Evolutionary conservation across 1,139 yeast species (phyloP).

Genomic region (Suhomyces wounanorum): DNA sequence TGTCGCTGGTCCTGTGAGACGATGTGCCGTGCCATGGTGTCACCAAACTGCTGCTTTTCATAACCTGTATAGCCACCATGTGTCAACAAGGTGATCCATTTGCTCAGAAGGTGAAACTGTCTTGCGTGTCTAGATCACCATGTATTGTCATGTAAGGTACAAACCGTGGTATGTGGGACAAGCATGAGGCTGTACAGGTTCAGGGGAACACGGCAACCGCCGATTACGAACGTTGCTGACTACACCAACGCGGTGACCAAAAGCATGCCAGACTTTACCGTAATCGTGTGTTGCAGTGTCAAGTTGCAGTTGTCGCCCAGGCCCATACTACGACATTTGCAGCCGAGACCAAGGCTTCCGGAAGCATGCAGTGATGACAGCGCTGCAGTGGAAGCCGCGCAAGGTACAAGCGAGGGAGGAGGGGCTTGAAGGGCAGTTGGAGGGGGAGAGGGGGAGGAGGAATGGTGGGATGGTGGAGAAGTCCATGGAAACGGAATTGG

Average conservation of each 20-base stretch:
- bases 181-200: conserved; percentile 7
- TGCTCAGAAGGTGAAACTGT: conserved; percentile 5
- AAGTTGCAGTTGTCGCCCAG: background rate
- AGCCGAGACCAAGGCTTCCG: background rate
- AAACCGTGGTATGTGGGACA: conserved; percentile 1
- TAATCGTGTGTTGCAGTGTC: background rate
- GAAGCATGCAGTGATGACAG: background rate
- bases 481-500: too few species aligned
- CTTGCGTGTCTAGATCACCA: conserved; percentile 7
- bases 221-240: conserved; percentile 8
- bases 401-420: too few species aligned
- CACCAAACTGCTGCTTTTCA: background rate
- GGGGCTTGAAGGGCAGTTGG: too few species aligned
- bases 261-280: background rate
- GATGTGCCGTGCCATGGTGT: too few species aligned
- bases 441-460: too few species aligned
- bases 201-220: background rate
- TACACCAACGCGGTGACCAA: background rate
- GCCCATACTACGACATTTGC: background rate
- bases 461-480: background rate
- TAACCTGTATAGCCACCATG: conserved; percentile 14
- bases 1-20: too few species aligned
- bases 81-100: background rate
- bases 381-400: too few species aligned
- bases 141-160: conserved; percentile 4